Conservation (phyloP, 345 rosid genomes). For the Capsella bursapastoris region DNA sequence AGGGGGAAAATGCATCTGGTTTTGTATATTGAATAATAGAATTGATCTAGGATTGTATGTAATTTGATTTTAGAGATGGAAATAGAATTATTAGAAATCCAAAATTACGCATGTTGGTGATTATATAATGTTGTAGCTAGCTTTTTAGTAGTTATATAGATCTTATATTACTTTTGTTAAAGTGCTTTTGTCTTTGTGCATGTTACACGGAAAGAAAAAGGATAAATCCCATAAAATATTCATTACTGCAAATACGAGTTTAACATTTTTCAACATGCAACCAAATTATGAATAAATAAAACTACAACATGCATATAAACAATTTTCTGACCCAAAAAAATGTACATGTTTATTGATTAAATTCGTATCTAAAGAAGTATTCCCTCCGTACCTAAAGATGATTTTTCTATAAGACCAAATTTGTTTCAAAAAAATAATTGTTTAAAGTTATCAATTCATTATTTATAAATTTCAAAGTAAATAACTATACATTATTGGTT, state of each 20-base stretch:
- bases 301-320: background rate
- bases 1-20: background rate
- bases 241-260: background rate
- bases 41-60: conserved; percentile 1
- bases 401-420: no score
- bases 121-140: background rate
- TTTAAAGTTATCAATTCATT: no score
- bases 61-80: background rate
- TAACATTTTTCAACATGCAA: background rate
- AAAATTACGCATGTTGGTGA: background rate
- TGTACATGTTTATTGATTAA: background rate
- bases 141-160: background rate
- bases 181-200: conserved; percentile 22
- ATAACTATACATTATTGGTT: no score
- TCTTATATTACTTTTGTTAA: background rate
- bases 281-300: background rate
- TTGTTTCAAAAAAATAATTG: no score
- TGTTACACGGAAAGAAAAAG: conserved; percentile 36
- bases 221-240: background rate
- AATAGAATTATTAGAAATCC: background rate
- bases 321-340: background rate
- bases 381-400: background rate
- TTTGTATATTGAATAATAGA: conserved; percentile 8
- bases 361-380: background rate
- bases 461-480: no score